Percentiles rank a stretch among this genome's conserved stretches.
These are phyloP conservation scores for Clarireedia paspali DNA, from an alignment of 2,329 filamentous ascomycete genomes.

Conservation along the genomic window DNA sequence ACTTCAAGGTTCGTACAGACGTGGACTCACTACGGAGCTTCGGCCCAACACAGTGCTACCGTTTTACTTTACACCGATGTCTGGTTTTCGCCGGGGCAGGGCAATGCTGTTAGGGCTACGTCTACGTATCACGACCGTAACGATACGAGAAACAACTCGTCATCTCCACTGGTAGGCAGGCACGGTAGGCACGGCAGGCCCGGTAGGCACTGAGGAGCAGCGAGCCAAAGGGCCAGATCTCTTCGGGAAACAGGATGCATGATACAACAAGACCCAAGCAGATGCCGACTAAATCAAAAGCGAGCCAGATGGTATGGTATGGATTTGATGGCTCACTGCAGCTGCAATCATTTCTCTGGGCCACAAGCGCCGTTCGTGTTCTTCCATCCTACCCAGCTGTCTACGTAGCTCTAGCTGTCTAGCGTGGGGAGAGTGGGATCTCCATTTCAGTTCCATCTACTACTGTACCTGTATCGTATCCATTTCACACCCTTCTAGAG, in stretches of 20 bases:
- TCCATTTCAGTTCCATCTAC: neutral
- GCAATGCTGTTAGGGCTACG: neutral
- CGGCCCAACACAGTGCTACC: neutral
- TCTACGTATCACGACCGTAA: neutral
- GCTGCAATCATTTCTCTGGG: neutral
- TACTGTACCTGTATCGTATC: neutral
- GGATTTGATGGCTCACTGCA: conserved; percentile 5
- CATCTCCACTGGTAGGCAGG: neutral
- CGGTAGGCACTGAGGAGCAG: neutral
- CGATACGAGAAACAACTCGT: neutral
- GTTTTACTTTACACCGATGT: too few species aligned
- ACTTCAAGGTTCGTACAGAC: neutral
- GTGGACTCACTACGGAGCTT: neutral
- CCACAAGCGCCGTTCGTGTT: conserved; percentile 6
- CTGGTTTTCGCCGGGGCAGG: neutral
- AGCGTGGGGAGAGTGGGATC: conserved; percentile 8
- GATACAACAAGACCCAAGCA: neutral
- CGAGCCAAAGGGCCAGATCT: neutral
- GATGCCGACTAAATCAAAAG: neutral
- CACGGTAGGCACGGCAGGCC: too few species aligned
- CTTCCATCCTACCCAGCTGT: neutral
- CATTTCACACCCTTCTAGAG: neutral
- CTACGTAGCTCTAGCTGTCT: neutral
- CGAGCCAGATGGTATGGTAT: neutral
- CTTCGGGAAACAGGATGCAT: neutral